phyloP scores from a whole-genome alignment of 2,329 filamentous ascomycete genomes.

The Alternaria metachromatica region DNA sequence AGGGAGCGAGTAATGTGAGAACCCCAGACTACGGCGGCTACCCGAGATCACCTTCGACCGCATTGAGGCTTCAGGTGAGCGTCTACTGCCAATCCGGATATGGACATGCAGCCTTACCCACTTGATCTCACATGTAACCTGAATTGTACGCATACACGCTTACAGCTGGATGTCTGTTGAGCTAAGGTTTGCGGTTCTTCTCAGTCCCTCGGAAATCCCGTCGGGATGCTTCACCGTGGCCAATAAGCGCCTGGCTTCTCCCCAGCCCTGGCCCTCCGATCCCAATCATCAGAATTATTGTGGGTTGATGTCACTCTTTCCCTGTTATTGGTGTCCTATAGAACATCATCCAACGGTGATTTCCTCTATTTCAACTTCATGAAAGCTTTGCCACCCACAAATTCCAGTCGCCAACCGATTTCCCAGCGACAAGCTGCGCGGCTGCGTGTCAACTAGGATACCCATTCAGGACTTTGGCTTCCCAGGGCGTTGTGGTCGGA shows the following conservation, averaged over 20 bases:
- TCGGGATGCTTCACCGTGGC: slow-evolving; percentile 5
- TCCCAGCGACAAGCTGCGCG: background rate
- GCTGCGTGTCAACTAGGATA: background rate
- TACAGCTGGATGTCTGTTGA: slow-evolving; percentile 1
- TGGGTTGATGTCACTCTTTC: slow-evolving; percentile 3
- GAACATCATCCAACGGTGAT: background rate
- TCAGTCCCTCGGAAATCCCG: slow-evolving; percentile 1
- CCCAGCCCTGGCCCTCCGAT: background rate
- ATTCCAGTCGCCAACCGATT: background rate
- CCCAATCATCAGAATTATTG: slow-evolving; percentile 2
- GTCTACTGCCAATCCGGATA: slow-evolving; percentile 10
- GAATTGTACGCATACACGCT: slow-evolving; percentile 3
- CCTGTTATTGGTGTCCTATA: background rate
- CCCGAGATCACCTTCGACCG: slow-evolving; percentile 6
- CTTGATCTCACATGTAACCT: background rate
- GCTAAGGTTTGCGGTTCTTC: slow-evolving; percentile 7
- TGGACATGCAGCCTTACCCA: slow-evolving; percentile 4
- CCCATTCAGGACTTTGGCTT: background rate
- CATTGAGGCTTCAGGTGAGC: slow-evolving; percentile 17
- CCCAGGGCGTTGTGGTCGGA: background rate
- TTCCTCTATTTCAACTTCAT: background rate
- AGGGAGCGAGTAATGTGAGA: background rate
- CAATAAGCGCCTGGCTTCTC: slow-evolving; percentile 1
- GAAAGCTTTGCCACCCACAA: background rate
- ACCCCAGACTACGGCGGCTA: background rate